phyloP scores from a whole-genome alignment of 2,329 filamentous ascomycete genomes.

The Hypoxylon sp. region DNA sequence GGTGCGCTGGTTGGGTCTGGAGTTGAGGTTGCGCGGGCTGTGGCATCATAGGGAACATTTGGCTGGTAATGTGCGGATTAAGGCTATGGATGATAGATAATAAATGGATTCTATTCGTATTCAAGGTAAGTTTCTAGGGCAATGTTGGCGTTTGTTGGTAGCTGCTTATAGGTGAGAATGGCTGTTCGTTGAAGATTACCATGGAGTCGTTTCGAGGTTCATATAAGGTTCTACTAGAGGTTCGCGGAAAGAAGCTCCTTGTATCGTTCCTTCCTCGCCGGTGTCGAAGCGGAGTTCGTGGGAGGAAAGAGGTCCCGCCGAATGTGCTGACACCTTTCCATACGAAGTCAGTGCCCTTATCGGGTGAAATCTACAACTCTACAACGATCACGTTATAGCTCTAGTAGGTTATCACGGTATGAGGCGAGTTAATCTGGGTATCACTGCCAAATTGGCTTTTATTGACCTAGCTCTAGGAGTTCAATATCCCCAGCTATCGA shows the following conservation, averaged over 20 bases:
- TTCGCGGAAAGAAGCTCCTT: background rate
- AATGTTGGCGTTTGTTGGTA: background rate
- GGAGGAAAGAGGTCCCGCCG: conserved; percentile 15
- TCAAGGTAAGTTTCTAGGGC: background rate
- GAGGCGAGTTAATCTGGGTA: conserved; percentile 18
- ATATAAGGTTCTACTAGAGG: background rate
- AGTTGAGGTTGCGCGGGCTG: background rate
- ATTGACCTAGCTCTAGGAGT: conserved; percentile 27
- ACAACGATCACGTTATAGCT: conserved; percentile 5
- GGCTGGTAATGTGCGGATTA: background rate
- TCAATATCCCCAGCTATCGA: conserved; percentile 29
- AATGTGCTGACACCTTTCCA: background rate
- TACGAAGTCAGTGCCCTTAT: conserved; percentile 4
- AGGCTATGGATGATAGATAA: background rate
- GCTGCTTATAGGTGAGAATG: background rate
- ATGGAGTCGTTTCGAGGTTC: background rate
- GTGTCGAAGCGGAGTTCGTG: background rate
- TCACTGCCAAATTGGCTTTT: conserved; percentile 34
- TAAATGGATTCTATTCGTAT: conserved; percentile 4
- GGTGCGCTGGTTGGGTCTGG: background rate
- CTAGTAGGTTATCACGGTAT: background rate
- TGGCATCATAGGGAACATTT: background rate
- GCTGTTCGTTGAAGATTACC: background rate
- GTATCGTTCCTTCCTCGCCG: conserved; percentile 1
- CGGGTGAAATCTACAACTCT: background rate